These are phyloP conservation scores for Urochloa ruziziensis DNA, from an alignment of 176 grass and related monocot species.

Conservation along the genomic window DNA sequence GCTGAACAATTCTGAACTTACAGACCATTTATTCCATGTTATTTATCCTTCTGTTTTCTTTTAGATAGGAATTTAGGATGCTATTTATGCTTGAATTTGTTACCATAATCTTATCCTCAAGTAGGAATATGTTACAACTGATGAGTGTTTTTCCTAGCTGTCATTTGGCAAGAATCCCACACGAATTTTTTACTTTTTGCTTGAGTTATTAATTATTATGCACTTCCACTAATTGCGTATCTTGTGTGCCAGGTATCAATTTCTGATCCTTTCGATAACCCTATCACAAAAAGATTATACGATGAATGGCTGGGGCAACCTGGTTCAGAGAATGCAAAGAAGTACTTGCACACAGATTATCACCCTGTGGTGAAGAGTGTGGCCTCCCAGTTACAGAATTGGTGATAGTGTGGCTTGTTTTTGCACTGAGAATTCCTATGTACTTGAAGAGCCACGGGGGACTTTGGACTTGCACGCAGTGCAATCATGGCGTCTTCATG, in stretches of 20 bases:
- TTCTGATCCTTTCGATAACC: constrained; percentile 67
- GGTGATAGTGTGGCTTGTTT: constrained; percentile 41
- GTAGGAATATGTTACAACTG: neutral
- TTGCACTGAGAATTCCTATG: constrained; percentile 2
- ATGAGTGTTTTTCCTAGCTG: neutral
- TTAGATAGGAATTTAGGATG: neutral
- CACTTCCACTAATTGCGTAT: neutral
- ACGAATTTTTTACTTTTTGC: constrained; percentile 8
- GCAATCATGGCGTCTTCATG: neutral
- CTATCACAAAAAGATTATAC: constrained; percentile 64
- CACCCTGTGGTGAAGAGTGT: constrained; percentile 86
- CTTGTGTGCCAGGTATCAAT: constrained; percentile 54
- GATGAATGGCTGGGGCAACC: constrained; percentile 85
- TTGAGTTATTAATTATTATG: neutral
- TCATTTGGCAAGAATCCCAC: neutral
- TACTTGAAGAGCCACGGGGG: constrained; percentile 16
- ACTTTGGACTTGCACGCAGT: neutral
- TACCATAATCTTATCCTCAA: neutral
- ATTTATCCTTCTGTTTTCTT: neutral
- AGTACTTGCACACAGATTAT: constrained; percentile 75
- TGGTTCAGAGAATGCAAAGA: constrained; percentile 86
- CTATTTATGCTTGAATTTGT: neutral
- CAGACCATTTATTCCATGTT: neutral
- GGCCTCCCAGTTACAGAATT: constrained; percentile 83
- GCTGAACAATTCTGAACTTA: neutral